A percentile compares a stretch with the other conserved stretches of the same genome.
phyloP scores from a whole-genome alignment of 345 rosid genomes.

The Euphorbia pulcherrima region DNA sequence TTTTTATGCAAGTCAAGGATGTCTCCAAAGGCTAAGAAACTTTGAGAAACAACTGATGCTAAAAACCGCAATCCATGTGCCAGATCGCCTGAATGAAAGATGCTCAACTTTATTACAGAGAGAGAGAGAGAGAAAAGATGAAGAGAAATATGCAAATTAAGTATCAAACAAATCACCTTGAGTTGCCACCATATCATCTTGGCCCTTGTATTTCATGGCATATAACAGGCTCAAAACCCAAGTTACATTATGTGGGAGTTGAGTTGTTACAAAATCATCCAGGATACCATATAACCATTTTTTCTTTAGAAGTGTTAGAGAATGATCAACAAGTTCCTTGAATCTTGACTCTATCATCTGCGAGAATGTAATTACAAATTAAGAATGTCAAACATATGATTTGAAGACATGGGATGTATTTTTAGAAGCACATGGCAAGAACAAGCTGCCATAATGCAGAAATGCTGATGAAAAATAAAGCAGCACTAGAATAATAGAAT shows the following conservation, averaged over 20 bases:
- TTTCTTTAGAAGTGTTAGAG: constrained; percentile 70
- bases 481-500: neutral
- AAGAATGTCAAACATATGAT: neutral
- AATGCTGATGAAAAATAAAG: neutral
- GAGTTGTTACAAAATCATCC: constrained; percentile 96
- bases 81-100: constrained; percentile 75
- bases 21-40: constrained; percentile 97
- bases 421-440: neutral
- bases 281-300: constrained; percentile 88
- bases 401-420: neutral
- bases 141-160: neutral
- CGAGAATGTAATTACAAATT: neutral
- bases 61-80: constrained; percentile 92
- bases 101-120: constrained; percentile 5
- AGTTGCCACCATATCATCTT: constrained; percentile 68
- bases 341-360: constrained; percentile 95
- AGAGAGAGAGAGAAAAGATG: neutral
- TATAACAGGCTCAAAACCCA: constrained; percentile 96
- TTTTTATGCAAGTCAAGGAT: constrained; percentile 90
- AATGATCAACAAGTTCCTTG: constrained; percentile 76
- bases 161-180: constrained; percentile 49
- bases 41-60: constrained; percentile 96
- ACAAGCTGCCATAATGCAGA: neutral
- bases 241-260: constrained; percentile 93
- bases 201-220: constrained; percentile 87